These are phyloP conservation scores for Termitomyces sp. DNA, from an alignment of 768 basidiomycete genomes.

Conservation along the genomic window DNA sequence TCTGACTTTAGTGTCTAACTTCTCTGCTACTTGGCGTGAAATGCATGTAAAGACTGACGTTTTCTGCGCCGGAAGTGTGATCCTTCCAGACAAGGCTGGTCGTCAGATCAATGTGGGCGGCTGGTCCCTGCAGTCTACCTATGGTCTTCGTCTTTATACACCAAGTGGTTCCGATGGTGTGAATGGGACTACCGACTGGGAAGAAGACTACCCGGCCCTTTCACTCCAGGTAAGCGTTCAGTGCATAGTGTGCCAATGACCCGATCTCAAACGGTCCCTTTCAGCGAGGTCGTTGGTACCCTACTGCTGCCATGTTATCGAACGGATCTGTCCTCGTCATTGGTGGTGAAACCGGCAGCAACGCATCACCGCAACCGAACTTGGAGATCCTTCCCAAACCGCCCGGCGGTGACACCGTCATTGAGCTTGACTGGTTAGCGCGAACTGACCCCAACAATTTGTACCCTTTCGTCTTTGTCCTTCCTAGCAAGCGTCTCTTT, in stretches of 20 bases:
- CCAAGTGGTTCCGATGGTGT: constrained; percentile 66
- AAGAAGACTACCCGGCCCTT: constrained; percentile 60
- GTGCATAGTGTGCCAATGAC: background rate
- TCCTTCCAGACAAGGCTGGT: constrained; percentile 71
- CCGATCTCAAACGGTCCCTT: background rate
- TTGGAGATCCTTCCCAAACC: constrained; percentile 71
- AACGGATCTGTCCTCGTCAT: constrained; percentile 75
- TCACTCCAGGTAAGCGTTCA: constrained; percentile 49
- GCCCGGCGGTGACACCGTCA: constrained; percentile 53
- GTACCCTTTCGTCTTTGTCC: constrained; percentile 72
- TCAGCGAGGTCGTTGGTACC: constrained; percentile 70
- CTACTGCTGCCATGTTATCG: constrained; percentile 59
- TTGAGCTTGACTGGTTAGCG: constrained; percentile 61
- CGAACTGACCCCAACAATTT: constrained; percentile 79
- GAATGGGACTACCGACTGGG: constrained; percentile 77
- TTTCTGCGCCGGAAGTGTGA: constrained; percentile 72
- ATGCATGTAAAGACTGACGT: constrained; percentile 79
- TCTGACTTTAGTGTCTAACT: constrained; percentile 46
- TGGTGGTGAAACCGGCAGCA: constrained; percentile 73
- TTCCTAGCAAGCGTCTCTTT: constrained; percentile 69
- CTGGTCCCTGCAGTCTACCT: constrained; percentile 70
- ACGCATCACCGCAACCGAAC: constrained; percentile 61
- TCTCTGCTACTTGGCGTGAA: constrained; percentile 60
- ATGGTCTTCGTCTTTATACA: constrained; percentile 67
- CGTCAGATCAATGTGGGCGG: constrained; percentile 66